Percentiles rank a stretch among this genome's conserved stretches.
phyloP scores from a whole-genome alignment of 2,329 filamentous ascomycete genomes.

The Dothidotthia symphoricarpi region DNA sequence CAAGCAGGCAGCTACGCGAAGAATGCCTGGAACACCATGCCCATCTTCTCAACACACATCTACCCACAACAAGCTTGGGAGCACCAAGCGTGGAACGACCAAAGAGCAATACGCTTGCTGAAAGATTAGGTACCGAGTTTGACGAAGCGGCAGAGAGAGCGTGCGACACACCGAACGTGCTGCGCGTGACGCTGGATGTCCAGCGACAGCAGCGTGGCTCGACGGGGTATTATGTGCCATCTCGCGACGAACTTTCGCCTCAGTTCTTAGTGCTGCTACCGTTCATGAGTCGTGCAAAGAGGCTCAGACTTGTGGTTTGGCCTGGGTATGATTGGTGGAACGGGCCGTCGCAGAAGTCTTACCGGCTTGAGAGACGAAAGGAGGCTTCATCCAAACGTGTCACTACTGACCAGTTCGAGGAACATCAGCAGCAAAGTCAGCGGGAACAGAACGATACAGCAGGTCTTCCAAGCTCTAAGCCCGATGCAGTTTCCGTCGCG shows the following conservation, averaged over 20 bases:
- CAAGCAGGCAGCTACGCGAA: slow-evolving; percentile 28
- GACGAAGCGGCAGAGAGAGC: slow-evolving; percentile 24
- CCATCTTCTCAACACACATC: slow-evolving; percentile 10
- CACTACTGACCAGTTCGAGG: slow-evolving; percentile 9
- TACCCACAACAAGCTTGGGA: background rate
- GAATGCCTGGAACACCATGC: slow-evolving; percentile 23
- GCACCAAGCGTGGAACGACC: background rate
- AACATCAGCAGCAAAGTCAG: slow-evolving; percentile 3
- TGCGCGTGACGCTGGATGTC: slow-evolving; percentile 30
- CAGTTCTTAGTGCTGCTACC: slow-evolving; percentile 28
- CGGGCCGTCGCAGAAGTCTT: slow-evolving; percentile 1
- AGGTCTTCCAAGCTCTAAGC: slow-evolving; percentile 1
- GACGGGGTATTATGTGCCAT: slow-evolving; percentile 22
- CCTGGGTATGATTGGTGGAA: slow-evolving; percentile 26
- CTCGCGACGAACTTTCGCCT: slow-evolving; percentile 25
- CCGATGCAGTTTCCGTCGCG: slow-evolving; percentile 20
- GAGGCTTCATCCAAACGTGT: slow-evolving; percentile 10
- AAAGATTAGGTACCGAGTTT: slow-evolving; percentile 11
- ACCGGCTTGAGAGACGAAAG: slow-evolving; percentile 2
- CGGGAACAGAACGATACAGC: background rate
- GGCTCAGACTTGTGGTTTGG: slow-evolving; percentile 27
- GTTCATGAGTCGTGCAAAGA: slow-evolving; percentile 15
- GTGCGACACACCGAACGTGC: slow-evolving; percentile 15
- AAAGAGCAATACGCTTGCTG: slow-evolving; percentile 10
- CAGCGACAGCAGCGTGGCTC: slow-evolving; percentile 11